Conservation (phyloP, 2,329 filamentous ascomycete species). For the Microsporum canis region DNA sequence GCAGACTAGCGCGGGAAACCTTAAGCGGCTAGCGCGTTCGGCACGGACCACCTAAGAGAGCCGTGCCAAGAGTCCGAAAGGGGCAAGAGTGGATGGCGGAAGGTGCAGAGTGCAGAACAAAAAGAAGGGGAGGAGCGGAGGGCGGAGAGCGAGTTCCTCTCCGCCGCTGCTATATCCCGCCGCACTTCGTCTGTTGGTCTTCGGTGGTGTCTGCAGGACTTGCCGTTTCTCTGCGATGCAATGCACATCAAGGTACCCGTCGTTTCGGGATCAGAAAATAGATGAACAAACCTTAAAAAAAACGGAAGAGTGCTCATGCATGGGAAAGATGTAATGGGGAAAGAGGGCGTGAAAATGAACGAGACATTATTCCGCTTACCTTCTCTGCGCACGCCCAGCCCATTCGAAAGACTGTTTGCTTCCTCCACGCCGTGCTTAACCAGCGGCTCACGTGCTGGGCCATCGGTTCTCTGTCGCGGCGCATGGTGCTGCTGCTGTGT, state of each 20-base stretch:
- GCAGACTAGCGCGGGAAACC: not conserved
- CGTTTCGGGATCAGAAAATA: not conserved
- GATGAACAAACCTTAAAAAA: not conserved
- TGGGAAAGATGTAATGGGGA: not conserved
- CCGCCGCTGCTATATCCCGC: not conserved
- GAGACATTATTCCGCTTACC: not conserved
- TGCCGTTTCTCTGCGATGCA: not conserved
- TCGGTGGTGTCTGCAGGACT: no score
- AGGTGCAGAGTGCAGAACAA: not conserved
- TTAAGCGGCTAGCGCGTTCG: not conserved
- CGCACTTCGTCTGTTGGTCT: no score
- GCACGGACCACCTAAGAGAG: not conserved
- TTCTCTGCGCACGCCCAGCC: not conserved
- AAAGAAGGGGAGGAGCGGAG: not conserved
- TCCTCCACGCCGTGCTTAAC: not conserved
- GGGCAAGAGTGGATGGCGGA: not conserved
- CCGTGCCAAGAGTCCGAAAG: constrained; percentile 1
- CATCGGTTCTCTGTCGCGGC: not conserved
- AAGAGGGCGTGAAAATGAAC: not conserved
- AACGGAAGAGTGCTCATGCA: not conserved
- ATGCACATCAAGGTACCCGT: not conserved
- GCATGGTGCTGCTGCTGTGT: not conserved
- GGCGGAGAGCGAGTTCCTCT: not conserved
- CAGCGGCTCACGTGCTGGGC: not conserved
- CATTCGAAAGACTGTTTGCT: not conserved